Evolutionary conservation across 169 alveolate species (phyloP).

Genomic region (Eimeria maxima): DNA sequence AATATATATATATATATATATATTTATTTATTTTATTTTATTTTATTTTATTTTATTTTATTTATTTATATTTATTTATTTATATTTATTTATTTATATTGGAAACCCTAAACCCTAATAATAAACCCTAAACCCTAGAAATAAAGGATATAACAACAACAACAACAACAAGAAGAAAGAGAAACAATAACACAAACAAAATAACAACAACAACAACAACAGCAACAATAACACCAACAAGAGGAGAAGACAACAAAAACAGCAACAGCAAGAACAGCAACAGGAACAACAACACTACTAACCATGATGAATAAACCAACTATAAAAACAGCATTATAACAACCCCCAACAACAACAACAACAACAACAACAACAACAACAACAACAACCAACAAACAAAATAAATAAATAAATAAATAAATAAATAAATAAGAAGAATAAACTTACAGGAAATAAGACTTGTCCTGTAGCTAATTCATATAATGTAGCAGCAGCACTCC

Average conservation of each 20-base stretch:
- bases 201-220: not conserved
- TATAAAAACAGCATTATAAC: not conserved
- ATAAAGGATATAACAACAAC: not conserved
- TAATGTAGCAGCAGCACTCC: constrained; percentile 98
- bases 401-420: not conserved
- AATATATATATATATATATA: too few species aligned
- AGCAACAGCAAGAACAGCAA: too few species aligned
- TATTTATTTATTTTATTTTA: too few species aligned
- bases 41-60: too few species aligned
- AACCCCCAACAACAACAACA: not conserved
- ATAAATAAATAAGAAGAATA: not conserved
- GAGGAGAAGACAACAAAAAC: too few species aligned
- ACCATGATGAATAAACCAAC: not conserved
- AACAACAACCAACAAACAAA: not conserved
- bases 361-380: not conserved
- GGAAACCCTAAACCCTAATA: too few species aligned
- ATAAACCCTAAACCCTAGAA: not conserved
- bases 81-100: too few species aligned
- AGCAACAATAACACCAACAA: too few species aligned
- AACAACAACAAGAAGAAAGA: not conserved
- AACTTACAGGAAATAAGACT: constrained; percentile 95
- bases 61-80: too few species aligned
- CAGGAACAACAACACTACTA: too few species aligned
- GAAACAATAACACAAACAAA: not conserved
- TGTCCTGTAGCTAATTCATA: constrained; percentile 98